Evolutionary conservation across 805 yeast species (phyloP), one percentile per base, ranked within the genome.

Genomic region (Hanseniaspora lindneri): DNA sequence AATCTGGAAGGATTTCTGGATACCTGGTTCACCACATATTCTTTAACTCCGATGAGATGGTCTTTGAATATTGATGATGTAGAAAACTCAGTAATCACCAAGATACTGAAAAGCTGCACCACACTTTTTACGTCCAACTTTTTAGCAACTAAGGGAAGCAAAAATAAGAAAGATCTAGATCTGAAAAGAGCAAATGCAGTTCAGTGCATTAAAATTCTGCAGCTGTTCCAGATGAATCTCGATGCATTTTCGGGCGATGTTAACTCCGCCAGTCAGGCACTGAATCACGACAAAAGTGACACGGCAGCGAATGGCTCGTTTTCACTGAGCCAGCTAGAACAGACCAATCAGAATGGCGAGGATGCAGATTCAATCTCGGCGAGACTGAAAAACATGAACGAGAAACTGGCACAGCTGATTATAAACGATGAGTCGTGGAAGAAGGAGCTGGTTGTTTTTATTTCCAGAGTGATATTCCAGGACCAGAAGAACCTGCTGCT

Each of bases 391-490:
- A 6, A 23, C 10, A 17, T 46, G 8, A 35, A 20, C 3, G 43
- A 37, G 3, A 46, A 39, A 14, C 14, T 46, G 23, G 21, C 34
- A 2, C 23, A 35, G 13, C 17, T 46, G 20, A n/a, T 42, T 9
- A 37, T 44, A 25, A 39, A 35, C 23, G 49, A 49, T 24, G 52
- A 49, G n/a, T 37, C 35, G 7, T 43, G 43, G 44, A 49, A 49
- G 29, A 39, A 33, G 35, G 48, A 49, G 24, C n/a, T 49, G 19
- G 35, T 49, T 8, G 52, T 44, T 3, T 42, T 40, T 33, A 27
- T 35, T 9, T 39, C 49, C 2, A 39, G 52, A 27, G 44, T 42
- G 17, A 44, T 49, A 13, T 49, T 33, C 19, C 51, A 49, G 23
- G 42, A 49, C n/a, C 42, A 48, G 17, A 37, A 49, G 13, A 37